phyloP scores from a whole-genome alignment of 2,329 filamentous ascomycete species.

The Trichoderma sp. region DNA sequence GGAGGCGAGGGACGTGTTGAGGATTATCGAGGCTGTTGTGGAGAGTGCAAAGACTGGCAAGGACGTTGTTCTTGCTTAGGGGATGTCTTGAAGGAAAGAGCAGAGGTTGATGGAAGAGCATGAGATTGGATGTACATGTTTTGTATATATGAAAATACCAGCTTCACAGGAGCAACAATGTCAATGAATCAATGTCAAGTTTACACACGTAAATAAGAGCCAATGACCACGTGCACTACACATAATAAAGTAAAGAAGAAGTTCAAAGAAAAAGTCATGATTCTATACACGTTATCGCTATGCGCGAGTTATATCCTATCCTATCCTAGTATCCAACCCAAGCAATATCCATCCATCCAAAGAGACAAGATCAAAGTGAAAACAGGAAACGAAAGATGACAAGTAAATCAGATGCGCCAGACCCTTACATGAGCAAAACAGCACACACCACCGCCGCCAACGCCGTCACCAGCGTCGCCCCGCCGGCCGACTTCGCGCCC shows the following conservation, averaged over 20 bases:
- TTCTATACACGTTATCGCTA: slow-evolving; percentile 17
- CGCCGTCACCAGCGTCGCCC: slow-evolving; percentile 28
- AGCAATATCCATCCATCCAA: slow-evolving; percentile 2
- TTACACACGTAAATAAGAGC: too few species aligned
- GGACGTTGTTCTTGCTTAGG: slow-evolving; percentile 41
- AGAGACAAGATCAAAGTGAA: neutral
- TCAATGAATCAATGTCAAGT: neutral
- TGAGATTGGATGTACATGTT: neutral
- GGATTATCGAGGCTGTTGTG: slow-evolving; percentile 54
- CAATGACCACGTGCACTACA: neutral
- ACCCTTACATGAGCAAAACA: slow-evolving; percentile 29
- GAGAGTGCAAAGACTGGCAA: slow-evolving; percentile 54
- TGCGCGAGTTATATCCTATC: neutral
- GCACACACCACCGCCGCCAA: slow-evolving; percentile 33
- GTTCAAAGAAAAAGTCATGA: neutral
- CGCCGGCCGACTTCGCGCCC: slow-evolving; percentile 30
- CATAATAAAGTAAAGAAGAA: neutral
- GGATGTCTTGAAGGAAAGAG: neutral
- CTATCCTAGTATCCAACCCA: neutral
- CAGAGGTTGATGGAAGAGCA: neutral
- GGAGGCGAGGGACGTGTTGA: slow-evolving; percentile 57
- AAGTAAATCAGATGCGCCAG: neutral
- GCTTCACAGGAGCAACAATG: neutral
- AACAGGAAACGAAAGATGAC: neutral
- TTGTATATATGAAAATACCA: slow-evolving; percentile 9